Base-by-base conservation (phyloP, 129 eudicot genomes). In the Cynara cardunculus region DNA sequence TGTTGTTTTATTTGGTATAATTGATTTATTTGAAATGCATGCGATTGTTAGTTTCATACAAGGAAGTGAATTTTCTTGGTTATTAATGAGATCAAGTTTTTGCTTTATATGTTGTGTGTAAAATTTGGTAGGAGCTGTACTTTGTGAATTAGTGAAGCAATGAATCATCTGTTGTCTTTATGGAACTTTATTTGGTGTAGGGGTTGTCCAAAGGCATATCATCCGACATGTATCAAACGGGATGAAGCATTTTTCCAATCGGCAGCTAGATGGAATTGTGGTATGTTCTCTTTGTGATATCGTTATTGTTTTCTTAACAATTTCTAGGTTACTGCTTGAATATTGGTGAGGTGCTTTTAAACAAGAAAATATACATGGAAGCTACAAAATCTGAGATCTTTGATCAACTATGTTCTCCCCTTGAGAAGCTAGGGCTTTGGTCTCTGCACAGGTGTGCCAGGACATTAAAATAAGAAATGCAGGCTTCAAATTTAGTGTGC, bases 141-240 rank as follows among this genome's bases (percentile, higher is more conserved):
- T 53, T 11, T 64, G 26, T 76, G 31, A 32, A 34, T 62, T 12
- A 7, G 8, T 19, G 31, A 25, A 16, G 34, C 1, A 14, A 19
- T 35, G 66, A 76, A 59, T 76, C 13, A 5, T 62, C 31, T 61
- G 59, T 62, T 22, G 3, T n/a, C 1, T 62, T 62, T 37, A 64
- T 79, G 76, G 39, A 31, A 39, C 9, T 61, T 74, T 11, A 5
- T 70, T 71, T 84, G 81, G 85, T 86, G 85, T 73, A 94, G 97
- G 92, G 87, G 83, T 24, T 94, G 98, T 83, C 98, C 98, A 6
- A 94, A 94, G 93, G 98, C 98, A 0, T 94, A 94, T 39, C 98
- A 94, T 84, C 95, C 98, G 0, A 83, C 93, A 39, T 94, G 98
- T 82, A 89, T 94, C 22, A 91, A 87, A 83, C 85, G 98, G 34